Evolutionary conservation across 2,329 filamentous ascomycete genomes (phyloP).

Genomic region (Claviceps capensis): DNA sequence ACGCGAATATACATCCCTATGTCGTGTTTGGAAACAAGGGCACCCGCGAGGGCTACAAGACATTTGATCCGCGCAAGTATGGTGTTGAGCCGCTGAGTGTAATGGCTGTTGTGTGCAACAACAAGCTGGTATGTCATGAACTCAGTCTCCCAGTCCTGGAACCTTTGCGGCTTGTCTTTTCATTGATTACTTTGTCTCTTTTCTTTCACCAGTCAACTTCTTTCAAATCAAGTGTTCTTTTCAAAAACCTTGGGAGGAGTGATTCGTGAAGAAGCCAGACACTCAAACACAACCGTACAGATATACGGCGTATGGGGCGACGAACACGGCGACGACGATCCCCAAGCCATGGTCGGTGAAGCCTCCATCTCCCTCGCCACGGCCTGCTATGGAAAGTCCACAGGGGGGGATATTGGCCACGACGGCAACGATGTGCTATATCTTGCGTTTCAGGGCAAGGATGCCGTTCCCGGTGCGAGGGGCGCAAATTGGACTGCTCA

Average conservation of each 20-base stretch:
- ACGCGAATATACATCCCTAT: conserved; percentile 38
- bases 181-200: no score
- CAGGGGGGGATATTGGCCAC: conserved; percentile 44
- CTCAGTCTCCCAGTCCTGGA: no score
- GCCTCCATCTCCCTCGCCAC: conserved; percentile 43
- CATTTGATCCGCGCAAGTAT: conserved; percentile 26
- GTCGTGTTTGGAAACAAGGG: conserved; percentile 39
- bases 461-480: conserved; percentile 40
- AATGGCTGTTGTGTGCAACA: conserved; percentile 40
- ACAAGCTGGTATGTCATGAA: conserved; percentile 24
- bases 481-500: conserved; percentile 41
- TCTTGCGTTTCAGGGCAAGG: conserved; percentile 42
- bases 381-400: conserved; percentile 37
- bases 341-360: conserved; percentile 37
- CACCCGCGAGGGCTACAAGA: conserved; percentile 16
- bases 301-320: conserved; percentile 49
- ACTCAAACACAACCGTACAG: conserved; percentile 13
- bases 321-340: conserved; percentile 39
- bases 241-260: no score
- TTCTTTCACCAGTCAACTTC: no score
- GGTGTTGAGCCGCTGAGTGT: conserved; percentile 37
- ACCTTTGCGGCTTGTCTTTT: no score
- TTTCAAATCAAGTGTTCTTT: no score
- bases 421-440: conserved; percentile 45
- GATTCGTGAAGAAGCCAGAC: background rate